Evolutionary conservation across 768 basidiomycete genomes (phyloP).

Genomic region (Arthromyces matolae): DNA sequence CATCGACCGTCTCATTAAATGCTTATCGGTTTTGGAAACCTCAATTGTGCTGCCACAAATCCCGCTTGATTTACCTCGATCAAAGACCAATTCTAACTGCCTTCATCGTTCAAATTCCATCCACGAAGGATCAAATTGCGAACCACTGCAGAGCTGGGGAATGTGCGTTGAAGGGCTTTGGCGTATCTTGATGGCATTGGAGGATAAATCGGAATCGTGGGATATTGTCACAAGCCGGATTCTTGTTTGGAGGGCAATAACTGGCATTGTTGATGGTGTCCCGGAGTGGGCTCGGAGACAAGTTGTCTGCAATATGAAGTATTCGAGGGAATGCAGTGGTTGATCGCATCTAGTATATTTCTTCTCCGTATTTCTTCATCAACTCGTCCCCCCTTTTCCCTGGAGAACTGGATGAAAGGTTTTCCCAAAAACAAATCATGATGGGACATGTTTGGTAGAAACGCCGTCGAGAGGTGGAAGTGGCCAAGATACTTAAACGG

Average conservation of each 20-base stretch:
- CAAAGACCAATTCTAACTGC: slow-evolving; percentile 13
- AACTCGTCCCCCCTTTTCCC: no score
- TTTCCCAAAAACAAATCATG: no score
- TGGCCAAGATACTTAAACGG: no score
- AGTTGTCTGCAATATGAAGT: slow-evolving; percentile 26
- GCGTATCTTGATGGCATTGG: slow-evolving; percentile 43
- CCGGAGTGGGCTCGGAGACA: slow-evolving; percentile 58
- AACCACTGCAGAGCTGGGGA: slow-evolving; percentile 44
- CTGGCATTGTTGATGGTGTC: slow-evolving; percentile 33
- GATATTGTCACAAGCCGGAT: slow-evolving; percentile 49
- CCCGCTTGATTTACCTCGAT: neutral
- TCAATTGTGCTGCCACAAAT: slow-evolving; percentile 13
- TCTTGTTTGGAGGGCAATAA: slow-evolving; percentile 51
- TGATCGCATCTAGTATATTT: no score
- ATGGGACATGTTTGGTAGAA: no score
- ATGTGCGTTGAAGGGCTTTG: slow-evolving; percentile 52
- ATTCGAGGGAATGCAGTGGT: no score
- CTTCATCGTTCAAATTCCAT: slow-evolving; percentile 34
- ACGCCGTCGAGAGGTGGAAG: no score
- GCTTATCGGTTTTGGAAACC: slow-evolving; percentile 28
- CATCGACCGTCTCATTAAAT: slow-evolving; percentile 24
- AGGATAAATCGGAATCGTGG: slow-evolving; percentile 38
- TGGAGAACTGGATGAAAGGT: no score
- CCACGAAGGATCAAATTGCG: slow-evolving; percentile 27
- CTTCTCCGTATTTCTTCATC: no score